phyloP scores from a whole-genome alignment of 108 stramenopile species.

The Skeletonema tropicum region DNA sequence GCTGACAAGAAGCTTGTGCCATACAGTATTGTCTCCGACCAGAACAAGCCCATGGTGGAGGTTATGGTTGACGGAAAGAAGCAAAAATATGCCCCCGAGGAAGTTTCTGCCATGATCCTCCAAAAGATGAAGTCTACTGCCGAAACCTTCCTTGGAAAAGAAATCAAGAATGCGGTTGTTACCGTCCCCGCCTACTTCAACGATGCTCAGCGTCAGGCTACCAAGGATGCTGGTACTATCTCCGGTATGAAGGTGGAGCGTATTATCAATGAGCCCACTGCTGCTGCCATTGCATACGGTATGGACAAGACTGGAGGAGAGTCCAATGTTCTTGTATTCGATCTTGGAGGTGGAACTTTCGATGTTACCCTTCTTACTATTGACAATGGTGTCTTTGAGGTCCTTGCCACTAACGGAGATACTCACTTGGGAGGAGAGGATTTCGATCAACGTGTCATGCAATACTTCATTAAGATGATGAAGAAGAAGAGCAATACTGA shows the following conservation, averaged over 20 bases:
- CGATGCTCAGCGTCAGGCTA: slow-evolving; percentile 96
- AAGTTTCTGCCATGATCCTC: slow-evolving; percentile 91
- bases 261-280: slow-evolving; percentile 99
- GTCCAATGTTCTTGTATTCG: slow-evolving; percentile 94
- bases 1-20: slow-evolving; percentile 97
- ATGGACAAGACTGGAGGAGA: slow-evolving; percentile 93
- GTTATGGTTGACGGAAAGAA: slow-evolving; percentile 61
- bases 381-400: slow-evolving; percentile 94
- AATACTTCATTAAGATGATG: slow-evolving; percentile 90
- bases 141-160: slow-evolving; percentile 84
- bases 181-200: slow-evolving; percentile 99
- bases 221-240: slow-evolving; percentile 96
- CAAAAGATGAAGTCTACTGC: slow-evolving; percentile 90
- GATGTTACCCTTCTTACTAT: slow-evolving; percentile 96
- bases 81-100: slow-evolving; percentile 82
- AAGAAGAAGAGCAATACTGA: slow-evolving; percentile 80
- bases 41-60: slow-evolving; percentile 84
- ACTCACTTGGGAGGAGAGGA: slow-evolving; percentile 92
- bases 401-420: slow-evolving; percentile 88
- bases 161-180: slow-evolving; percentile 94
- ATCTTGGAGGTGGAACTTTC: slow-evolving; percentile 98
- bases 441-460: slow-evolving; percentile 95
- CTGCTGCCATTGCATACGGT: slow-evolving; percentile 98
- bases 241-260: slow-evolving; percentile 94
- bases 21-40: slow-evolving; percentile 89